Percentiles rank a stretch among this genome's conserved stretches.
phyloP scores from a whole-genome alignment of 805 yeast genomes.

The Tetrapisispora pingtungensis region DNA sequence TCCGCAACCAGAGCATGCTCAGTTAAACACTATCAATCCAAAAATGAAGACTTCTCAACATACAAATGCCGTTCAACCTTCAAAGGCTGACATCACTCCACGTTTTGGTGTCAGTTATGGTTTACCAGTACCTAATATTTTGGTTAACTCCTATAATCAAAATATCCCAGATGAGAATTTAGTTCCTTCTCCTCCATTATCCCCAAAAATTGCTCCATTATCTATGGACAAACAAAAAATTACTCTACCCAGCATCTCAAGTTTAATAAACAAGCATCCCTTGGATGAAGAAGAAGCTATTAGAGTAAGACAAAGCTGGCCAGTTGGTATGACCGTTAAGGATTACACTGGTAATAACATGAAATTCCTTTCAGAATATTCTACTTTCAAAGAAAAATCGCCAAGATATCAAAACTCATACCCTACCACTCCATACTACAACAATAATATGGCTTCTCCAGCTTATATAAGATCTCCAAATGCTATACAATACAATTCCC shows the following conservation, averaged over 20 bases:
- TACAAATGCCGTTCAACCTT: not conserved
- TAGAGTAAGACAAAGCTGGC: constrained; percentile 16
- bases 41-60: not conserved
- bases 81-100: constrained; percentile 1
- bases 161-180: constrained; percentile 15
- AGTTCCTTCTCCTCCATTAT: constrained; percentile 28
- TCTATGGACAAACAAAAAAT: not conserved
- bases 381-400: constrained; percentile 7
- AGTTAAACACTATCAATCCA: constrained; percentile 11
- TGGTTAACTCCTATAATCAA: constrained; percentile 4
- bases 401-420: not conserved
- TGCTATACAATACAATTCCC: not conserved
- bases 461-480: not conserved
- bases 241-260: not conserved
- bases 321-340: constrained; percentile 9
- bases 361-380: constrained; percentile 18
- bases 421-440: not conserved
- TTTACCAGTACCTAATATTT: constrained; percentile 1
- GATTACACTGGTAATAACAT: constrained; percentile 8
- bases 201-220: constrained; percentile 15
- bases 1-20: constrained; percentile 27
- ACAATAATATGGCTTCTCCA: not conserved
- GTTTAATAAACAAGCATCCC: not conserved
- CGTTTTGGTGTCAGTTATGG: not conserved
- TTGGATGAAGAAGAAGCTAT: constrained; percentile 5